Evolutionary conservation across 2,329 filamentous ascomycete genomes (phyloP).

Genomic region (Geoglossum cookeanum): DNA sequence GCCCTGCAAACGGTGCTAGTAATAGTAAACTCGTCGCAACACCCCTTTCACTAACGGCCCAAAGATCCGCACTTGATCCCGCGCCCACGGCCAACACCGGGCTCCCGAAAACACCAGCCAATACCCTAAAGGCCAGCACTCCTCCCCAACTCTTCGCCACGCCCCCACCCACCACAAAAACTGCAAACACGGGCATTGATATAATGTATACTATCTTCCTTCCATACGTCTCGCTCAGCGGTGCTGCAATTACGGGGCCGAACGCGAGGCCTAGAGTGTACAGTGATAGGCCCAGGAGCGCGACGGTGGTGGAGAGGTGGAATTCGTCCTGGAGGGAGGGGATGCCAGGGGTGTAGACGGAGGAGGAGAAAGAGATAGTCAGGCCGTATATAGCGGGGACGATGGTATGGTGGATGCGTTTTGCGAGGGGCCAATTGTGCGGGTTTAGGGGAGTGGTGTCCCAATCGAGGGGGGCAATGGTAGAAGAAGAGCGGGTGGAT

Average conservation of each 20-base stretch:
- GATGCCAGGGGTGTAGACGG: conserved; percentile 32
- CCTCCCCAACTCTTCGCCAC: conserved; percentile 31
- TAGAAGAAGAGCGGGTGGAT: not conserved
- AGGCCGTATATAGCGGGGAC: conserved; percentile 24
- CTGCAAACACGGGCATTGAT: conserved; percentile 27
- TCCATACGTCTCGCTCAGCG: conserved; percentile 38
- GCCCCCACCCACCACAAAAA: conserved; percentile 38
- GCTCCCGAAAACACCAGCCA: conserved; percentile 30
- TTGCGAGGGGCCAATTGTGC: conserved; percentile 29
- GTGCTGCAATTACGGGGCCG: conserved; percentile 39
- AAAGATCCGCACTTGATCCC: conserved; percentile 17
- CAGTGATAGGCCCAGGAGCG: conserved; percentile 38
- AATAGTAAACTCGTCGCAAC: conserved; percentile 13
- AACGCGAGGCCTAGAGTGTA: conserved; percentile 41
- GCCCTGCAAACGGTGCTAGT: conserved; percentile 11
- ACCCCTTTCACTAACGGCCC: conserved; percentile 13
- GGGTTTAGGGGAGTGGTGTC: conserved; percentile 25
- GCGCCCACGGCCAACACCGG: conserved; percentile 16
- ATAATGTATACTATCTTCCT: conserved; percentile 32
- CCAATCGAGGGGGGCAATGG: conserved; percentile 9
- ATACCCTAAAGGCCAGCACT: conserved; percentile 35
- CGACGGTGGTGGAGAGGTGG: conserved; percentile 31
- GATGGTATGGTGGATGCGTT: conserved; percentile 23
- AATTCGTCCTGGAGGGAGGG: conserved; percentile 32
- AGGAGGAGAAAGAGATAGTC: conserved; percentile 30